Evolutionary conservation across 306 rosid species (phyloP).

Genomic region (Geum urbanum): DNA sequence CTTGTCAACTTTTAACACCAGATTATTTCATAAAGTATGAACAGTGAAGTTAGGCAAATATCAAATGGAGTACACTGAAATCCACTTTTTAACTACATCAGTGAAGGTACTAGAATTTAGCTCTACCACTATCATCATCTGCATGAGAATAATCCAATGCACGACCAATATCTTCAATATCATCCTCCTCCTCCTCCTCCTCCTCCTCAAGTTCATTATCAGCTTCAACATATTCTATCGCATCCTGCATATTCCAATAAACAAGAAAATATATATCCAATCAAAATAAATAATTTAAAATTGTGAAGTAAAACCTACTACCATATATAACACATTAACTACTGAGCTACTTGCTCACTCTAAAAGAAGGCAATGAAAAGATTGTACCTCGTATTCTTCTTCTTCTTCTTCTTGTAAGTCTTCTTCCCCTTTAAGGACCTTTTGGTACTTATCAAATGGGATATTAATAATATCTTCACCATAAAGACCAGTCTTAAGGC

Average conservation of each 20-base stretch:
- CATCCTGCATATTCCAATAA: constrained; percentile 51
- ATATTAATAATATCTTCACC: constrained; percentile 66
- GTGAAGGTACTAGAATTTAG: background rate
- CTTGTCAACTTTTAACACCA: background rate
- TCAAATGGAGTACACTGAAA: background rate
- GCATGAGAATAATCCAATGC: constrained; percentile 22
- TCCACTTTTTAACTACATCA: background rate
- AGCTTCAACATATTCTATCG: constrained; percentile 72
- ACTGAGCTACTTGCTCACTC: constrained; percentile 1
- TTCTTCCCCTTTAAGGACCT: constrained; percentile 47
- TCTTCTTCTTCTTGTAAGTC: constrained; percentile 43
- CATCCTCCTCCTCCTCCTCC: constrained; percentile 46
- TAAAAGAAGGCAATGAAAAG: background rate
- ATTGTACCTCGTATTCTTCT: constrained; percentile 55
- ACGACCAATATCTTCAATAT: constrained; percentile 75
- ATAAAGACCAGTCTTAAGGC: constrained; percentile 58
- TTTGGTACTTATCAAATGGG: constrained; percentile 44
- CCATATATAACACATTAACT: background rate
- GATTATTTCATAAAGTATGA: background rate
- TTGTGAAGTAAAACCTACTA: background rate
- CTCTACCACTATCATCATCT: constrained; percentile 48
- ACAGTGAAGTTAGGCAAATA: background rate
- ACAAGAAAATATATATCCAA: background rate
- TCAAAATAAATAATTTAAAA: background rate
- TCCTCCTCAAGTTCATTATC: constrained; percentile 68